Conservation (phyloP, 139 green algal genomes). For the Closterium sp. region DNA sequence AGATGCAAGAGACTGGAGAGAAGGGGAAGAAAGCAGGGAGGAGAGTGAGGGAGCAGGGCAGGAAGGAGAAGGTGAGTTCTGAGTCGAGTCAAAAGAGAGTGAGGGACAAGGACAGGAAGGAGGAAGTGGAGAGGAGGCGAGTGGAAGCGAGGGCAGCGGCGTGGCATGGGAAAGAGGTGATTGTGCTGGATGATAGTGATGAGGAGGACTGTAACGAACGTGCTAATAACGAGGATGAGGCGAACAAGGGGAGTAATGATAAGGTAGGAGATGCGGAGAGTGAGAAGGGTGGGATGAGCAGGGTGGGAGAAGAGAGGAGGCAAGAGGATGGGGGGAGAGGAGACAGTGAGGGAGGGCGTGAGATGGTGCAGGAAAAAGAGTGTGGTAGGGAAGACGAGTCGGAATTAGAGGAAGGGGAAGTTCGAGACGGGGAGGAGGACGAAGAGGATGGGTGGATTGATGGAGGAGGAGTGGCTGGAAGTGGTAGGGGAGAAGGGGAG, state of each 20-base stretch:
- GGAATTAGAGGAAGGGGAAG: not conserved
- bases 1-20: too few species aligned
- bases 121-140: not conserved
- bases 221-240: not conserved
- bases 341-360: not conserved
- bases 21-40: too few species aligned
- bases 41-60: too few species aligned
- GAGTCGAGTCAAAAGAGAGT: too few species aligned
- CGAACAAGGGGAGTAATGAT: not conserved
- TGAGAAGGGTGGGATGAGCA: not conserved
- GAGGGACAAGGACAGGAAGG: not conserved
- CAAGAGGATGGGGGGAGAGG: not conserved
- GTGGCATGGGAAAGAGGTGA: not conserved
- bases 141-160: not conserved
- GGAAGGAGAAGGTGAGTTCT: not conserved
- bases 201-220: not conserved
- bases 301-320: not conserved
- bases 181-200: not conserved
- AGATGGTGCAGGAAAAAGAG: not conserved
- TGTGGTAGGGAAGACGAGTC: not conserved
- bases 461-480: not conserved
- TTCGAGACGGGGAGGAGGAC: not conserved
- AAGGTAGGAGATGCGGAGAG: not conserved
- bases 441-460: not conserved
- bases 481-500: not conserved